Base-by-base conservation (phyloP, 2,329 filamentous ascomycete species). In the Ophiocordyceps robertsii region DNA sequence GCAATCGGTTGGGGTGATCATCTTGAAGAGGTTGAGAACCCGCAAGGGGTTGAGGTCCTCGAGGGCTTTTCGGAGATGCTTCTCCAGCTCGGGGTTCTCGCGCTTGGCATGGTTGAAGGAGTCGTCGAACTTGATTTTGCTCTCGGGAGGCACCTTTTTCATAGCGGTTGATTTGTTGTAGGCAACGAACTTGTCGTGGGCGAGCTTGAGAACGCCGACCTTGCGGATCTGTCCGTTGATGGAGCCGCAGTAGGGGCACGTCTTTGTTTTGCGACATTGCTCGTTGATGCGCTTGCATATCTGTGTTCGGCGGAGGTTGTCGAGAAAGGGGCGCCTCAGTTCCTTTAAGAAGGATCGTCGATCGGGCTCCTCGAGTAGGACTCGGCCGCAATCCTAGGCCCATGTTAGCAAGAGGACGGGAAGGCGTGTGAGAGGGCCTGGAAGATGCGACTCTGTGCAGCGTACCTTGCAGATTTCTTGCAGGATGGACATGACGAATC, bases 221-320 rank as follows among this genome's bases (percentile, higher is more conserved):
- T 96, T 96, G 56, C 89, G 84, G 46, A 98, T 90, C 43, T 88
- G 82, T 9, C 92, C 92, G 56, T 98, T 95, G 53, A 89, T 70
- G 2, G 82, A 77, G 39, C 75, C 75, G 56, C 92, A 98, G 53
- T 84, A 77, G 9, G 82, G 82, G 53, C 92, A 98, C 14, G 67
- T 70, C 60, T 87, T 89, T 43, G 79, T 77, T 64, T 98, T 98
- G 49, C 84, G 78, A 60, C 90, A 95, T 54, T 90, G 83, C 43
- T 87, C 84, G 50, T 92, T 84, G 56, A 96, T 86, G 56, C 77
- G 82, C 65, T 95, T 95, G 60, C 81, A 82, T 47, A 95, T 82
- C 50, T 82, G 77, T n/a, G 80, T 79, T 41, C 87, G 80, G 48
- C 85, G 80, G 48, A 96, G 68, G 51, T 90, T 95, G 61, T 98